Percentiles rank a stretch among this genome's conserved stretches.
Conservation (phyloP, 352 stramenopile genomes). For the Globisporangium nagaii region DNA sequence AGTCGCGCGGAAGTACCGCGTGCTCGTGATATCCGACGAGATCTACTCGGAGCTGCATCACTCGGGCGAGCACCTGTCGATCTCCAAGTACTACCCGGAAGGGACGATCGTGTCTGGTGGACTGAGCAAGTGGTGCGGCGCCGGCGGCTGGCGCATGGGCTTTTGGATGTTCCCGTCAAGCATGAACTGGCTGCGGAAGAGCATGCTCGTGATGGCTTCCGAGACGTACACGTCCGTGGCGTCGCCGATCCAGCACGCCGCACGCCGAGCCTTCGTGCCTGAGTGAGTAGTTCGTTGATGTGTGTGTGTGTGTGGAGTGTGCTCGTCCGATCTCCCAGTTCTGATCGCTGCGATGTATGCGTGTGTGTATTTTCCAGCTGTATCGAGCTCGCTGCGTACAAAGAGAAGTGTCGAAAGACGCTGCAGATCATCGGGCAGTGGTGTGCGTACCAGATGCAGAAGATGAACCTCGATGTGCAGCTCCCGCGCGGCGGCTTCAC, state of each 20-base stretch:
- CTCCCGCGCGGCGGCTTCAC: conserved; percentile 77
- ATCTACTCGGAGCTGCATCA: conserved; percentile 87
- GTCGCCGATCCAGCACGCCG: conserved; percentile 82
- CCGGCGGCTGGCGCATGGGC: conserved; percentile 83
- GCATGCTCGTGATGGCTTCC: conserved; percentile 86
- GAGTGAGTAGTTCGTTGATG: conserved; percentile 36
- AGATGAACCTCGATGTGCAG: conserved; percentile 80
- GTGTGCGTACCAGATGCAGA: conserved; percentile 80
- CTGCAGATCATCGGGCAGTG: conserved; percentile 78
- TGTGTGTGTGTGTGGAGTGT: conserved; percentile 1
- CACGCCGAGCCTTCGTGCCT: conserved; percentile 67
- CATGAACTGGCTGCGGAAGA: conserved; percentile 78
- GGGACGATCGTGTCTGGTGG: conserved; percentile 84
- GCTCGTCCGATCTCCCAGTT: not conserved
- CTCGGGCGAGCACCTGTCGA: conserved; percentile 64
- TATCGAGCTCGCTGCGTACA: conserved; percentile 72
- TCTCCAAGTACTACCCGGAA: conserved; percentile 84
- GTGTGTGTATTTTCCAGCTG: conserved; percentile 31
- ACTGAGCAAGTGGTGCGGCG: conserved; percentile 86
- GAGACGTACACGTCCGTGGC: conserved; percentile 87
- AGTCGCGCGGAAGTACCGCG: conserved; percentile 76
- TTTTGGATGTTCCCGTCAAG: conserved; percentile 82
- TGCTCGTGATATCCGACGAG: conserved; percentile 88
- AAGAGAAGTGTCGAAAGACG: conserved; percentile 77
- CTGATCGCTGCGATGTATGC: not conserved